phyloP scores from a whole-genome alignment of 441 rosid species.

The Biscutella laevigata region DNA sequence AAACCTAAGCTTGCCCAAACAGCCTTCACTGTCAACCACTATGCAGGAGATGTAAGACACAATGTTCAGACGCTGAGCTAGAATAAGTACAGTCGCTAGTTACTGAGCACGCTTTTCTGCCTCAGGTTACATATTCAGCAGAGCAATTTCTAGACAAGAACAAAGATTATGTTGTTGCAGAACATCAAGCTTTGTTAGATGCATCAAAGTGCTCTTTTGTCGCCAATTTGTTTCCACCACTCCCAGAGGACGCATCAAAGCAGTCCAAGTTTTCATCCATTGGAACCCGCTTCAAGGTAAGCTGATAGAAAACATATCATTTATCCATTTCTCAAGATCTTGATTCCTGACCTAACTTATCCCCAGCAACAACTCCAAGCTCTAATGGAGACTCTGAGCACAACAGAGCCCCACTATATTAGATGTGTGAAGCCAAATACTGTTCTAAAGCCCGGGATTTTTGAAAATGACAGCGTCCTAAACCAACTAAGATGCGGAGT shows the following conservation, averaged over 20 bases:
- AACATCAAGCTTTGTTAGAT: slow-evolving; percentile 50
- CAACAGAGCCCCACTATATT: slow-evolving; percentile 49
- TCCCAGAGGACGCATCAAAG: slow-evolving; percentile 48
- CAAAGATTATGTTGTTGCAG: slow-evolving; percentile 51
- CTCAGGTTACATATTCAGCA: slow-evolving; percentile 43
- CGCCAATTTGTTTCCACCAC: slow-evolving; percentile 43
- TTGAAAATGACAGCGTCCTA: slow-evolving; percentile 51
- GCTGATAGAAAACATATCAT: slow-evolving; percentile 7
- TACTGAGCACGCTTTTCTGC: slow-evolving; percentile 8
- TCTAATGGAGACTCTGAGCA: slow-evolving; percentile 57
- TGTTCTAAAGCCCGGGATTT: slow-evolving; percentile 52
- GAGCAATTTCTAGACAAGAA: slow-evolving; percentile 50
- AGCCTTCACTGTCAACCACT: slow-evolving; percentile 57
- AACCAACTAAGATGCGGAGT: slow-evolving; percentile 68
- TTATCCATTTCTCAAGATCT: slow-evolving; percentile 9
- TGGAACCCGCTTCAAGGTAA: slow-evolving; percentile 48
- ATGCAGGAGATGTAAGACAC: slow-evolving; percentile 56
- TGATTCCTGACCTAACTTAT: slow-evolving; percentile 25
- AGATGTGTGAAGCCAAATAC: slow-evolving; percentile 72
- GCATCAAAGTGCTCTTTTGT: slow-evolving; percentile 47
- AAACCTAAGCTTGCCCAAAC: slow-evolving; percentile 66
- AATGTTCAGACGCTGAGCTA: neutral
- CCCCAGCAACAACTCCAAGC: slow-evolving; percentile 68
- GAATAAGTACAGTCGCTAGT: slow-evolving; percentile 12
- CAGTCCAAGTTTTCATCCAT: slow-evolving; percentile 51